Evolutionary conservation across 352 stramenopile genomes (phyloP), one percentile per base, ranked within the genome.

Genomic region (Globisporangium spinosum): DNA sequence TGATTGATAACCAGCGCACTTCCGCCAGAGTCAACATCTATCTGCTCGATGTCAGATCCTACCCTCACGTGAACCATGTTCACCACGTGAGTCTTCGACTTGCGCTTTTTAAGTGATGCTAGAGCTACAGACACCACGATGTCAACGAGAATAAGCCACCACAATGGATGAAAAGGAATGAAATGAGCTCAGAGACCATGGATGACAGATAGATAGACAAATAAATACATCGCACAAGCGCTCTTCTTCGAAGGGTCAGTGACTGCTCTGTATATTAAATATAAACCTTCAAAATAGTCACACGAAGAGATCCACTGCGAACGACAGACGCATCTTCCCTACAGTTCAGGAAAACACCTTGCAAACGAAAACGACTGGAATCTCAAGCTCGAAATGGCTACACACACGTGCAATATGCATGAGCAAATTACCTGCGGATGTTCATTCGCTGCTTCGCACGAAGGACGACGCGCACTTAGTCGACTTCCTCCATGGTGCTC

Each of bases 401-500:
- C 47, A 64, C 68, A 43, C 20, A 58, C 23, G 8, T 20, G 27
- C 22, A 35, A 60, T 17, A 58, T n/a, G 47, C 59, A 49, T 29
- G n/a, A 38, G n/a, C 34, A 29, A 62, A 64, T 32, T 32, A 25
- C 27, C 22, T 40, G 34, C 35, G 23, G 47, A 27, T 59, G 61
- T 49, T 38, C 45, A 59, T 43, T 43, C 58, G 25, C 40, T 38
- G 25, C 40, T 57, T 43, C 15, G 38, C n/a, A 58, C 55, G 27
- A 64, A 45, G n/a, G 40, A 38, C 2, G 5, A 25, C 7, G 20
- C 45, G 23, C 63, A 62, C 74, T 98, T 99, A 99, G 77, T 99
- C 97, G 71, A 99, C 97, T 77, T 98, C 91, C 83, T 99, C 97
- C 97, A 99, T 99, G 65, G 94, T 98, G 74, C 89, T 98, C 73